Base-by-base conservation (phyloP, 495 filamentous ascomycete genomes). In the Mytilinidion resinicola region DNA sequence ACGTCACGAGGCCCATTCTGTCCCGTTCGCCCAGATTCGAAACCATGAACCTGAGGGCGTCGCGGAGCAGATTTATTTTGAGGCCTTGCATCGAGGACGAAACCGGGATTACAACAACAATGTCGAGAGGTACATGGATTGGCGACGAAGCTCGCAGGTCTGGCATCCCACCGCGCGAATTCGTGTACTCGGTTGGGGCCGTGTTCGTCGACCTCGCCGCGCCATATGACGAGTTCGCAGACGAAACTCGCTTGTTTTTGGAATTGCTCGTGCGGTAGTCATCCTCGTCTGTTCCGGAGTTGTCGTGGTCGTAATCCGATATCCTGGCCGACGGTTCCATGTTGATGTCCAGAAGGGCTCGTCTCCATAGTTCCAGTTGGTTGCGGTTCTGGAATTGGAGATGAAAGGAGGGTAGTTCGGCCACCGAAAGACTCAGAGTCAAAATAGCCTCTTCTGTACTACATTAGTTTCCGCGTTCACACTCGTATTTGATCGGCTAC, bases 61-160 rank as follows among this genome's bases (percentile, higher is more conserved):
- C 93, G n/a, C 91, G 86, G 8, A 99, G 81, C 0, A 99, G 80
- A 49, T 88, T 95, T 63, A 99, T 96, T 73, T 99, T 99, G 49
- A 99, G 80, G 6, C 95, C 93, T 72, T 96, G 93, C 93, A 97
- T 99, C 0, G 93, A 99, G 6, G 95, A 96, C 9, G 93, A 96
- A 10, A 97, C 90, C 0, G 93, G 93, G 48, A 99, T 93, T 36
- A 99, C 93, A 8, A 97, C 89, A 2, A 99, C 92, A 42, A 99
- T 83, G 69, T 99, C 93, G 36, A 97, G 80, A 14, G 93, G 95
- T 42, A 97, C 90, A 69, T 97, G 93, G 55, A 95, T 69, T 0
- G 88, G 82, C 4, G 80, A 74, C 10, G 79, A 74, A 14, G 87
- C 65, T 37, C 77, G 69, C n/a, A 76, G 69, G 49, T 82, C 80